Evolutionary conservation across 2,329 filamentous ascomycete genomes (phyloP), one percentile per base, ranked within the genome.

Genomic region (Hymenoscyphus occultus): DNA sequence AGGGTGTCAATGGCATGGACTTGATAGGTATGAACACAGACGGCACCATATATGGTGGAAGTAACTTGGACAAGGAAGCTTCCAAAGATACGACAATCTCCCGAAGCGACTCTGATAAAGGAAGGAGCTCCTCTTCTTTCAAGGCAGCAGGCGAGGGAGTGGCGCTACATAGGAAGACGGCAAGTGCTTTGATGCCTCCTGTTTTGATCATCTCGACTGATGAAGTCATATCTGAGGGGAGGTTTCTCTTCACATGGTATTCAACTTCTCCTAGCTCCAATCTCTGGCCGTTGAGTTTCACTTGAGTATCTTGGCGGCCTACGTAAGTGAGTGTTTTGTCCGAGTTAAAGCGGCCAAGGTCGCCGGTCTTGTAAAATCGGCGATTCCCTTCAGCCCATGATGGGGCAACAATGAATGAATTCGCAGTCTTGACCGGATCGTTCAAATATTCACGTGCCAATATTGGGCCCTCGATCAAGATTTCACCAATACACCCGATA

Each of bases 211-310:
- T n/a, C 19, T 67, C 62, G 3, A 67, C 65, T n/a, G 48, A 60
- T 16, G 62, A 63, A n/a, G 51, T 32, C 9, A 39, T 19, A 28
- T 62, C 56, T 1, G 19, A 45, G 12, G 51, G 32, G 1, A 68
- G 45, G 31, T 51, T 48, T 10, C 7, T n/a, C 51, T 60, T 63
- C 10, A 63, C 39, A 32, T 70, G 68, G 39, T 68, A 62, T 81
- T 70, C 68, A 42, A 89, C 88, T 73, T 89, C 86, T n/a, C 82
- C 84, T 65, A 88, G 83, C 70, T 89, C 86, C 5, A 89, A 78
- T 54, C 86, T 78, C 71, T 89, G 86, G 0, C 86, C 86, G 48
- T 86, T 81, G 19, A 89, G 77, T 72, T 89, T 89, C 63, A 88
- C 82, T 74, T 89, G 87, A 39, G 87, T 85, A 71, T 89, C 86